Percentiles rank a stretch among this genome's conserved stretches.
Evolutionary conservation across 306 rosid genomes (phyloP).

Genomic region (Cucumis sativus): Cucumber_9930_V3 NC_026655.2:25180001-25180500

Average conservation of each 20-base stretch:
- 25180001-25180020: neutral
- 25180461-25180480: neutral
- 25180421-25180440: neutral
- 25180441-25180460: neutral
- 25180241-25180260: slow-evolving; percentile 14
- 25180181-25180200: slow-evolving; percentile 35
- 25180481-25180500: neutral
- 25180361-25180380: neutral
- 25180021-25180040: neutral
- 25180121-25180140: slow-evolving; percentile 90
- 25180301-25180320: neutral
- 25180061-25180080: slow-evolving; percentile 83
- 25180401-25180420: neutral
- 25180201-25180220: slow-evolving; percentile 48
- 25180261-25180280: neutral
- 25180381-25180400: neutral
- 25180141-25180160: slow-evolving; percentile 98
- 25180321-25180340: neutral
- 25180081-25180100: slow-evolving; percentile 60
- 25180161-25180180: slow-evolving; percentile 71
- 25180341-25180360: neutral
- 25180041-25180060: neutral
- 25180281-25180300: neutral
- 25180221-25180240: slow-evolving; percentile 11
- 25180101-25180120: slow-evolving; percentile 91